Percentiles rank a stretch among this genome's conserved stretches.
Evolutionary conservation across 768 basidiomycete species (phyloP).

Genomic region (Psilocybe subaeruginosa): DNA sequence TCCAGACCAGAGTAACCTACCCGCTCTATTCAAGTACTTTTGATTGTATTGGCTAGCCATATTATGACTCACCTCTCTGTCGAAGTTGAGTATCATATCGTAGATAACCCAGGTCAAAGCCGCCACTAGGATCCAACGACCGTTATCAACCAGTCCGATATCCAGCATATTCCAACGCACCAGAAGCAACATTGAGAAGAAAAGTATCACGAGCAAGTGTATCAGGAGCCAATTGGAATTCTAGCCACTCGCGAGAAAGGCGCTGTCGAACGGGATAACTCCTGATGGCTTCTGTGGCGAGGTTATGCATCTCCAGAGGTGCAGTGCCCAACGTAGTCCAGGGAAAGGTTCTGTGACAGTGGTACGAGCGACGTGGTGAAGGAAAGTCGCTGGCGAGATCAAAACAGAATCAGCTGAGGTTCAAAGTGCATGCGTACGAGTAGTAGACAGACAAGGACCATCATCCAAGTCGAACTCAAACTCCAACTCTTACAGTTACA

Average conservation of each 20-base stretch:
- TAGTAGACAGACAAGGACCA: not conserved
- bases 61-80: conserved; percentile 17
- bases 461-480: not conserved
- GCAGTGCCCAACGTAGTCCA: not conserved
- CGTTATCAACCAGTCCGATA: not conserved
- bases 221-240: not conserved
- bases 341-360: not conserved
- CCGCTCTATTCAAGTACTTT: not conserved
- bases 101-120: conserved; percentile 26
- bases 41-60: not conserved
- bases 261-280: not conserved
- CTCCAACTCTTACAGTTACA: not conserved
- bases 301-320: not conserved
- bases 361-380: not conserved
- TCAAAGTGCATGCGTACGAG: not conserved
- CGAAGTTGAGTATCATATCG: conserved; percentile 21
- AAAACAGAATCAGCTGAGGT: not conserved
- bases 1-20: conserved; percentile 22
- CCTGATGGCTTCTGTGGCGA: not conserved
- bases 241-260: not conserved
- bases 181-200: conserved; percentile 10
- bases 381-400: not conserved
- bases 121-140: conserved; percentile 13
- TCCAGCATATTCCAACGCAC: not conserved
- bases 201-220: conserved; percentile 12